phyloP scores from a whole-genome alignment of 352 stramenopile species.

The Phytophthora pluvialis region DNA sequence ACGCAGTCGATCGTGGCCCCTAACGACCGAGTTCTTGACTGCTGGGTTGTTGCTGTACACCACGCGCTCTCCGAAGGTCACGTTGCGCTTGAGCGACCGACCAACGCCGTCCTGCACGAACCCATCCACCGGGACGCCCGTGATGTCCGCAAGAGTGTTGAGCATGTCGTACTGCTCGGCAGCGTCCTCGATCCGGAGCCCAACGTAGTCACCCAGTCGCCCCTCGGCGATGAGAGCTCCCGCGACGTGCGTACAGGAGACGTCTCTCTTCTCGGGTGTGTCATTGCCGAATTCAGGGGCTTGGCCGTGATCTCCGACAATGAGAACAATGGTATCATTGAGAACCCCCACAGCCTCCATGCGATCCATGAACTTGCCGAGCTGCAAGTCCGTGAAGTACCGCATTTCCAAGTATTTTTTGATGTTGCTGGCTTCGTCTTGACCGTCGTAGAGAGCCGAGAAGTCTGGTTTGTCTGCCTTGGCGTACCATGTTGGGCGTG shows the following conservation, averaged over 20 bases:
- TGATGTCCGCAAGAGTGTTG: conserved; percentile 53
- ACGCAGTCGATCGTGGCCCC: conserved; percentile 44
- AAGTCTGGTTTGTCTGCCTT: conserved; percentile 44
- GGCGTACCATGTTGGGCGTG: conserved; percentile 48
- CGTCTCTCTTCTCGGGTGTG: conserved; percentile 39
- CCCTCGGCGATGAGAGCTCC: conserved; percentile 45
- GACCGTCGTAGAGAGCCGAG: conserved; percentile 35
- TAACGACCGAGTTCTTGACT: conserved; percentile 46
- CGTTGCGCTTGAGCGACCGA: conserved; percentile 47
- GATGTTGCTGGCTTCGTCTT: conserved; percentile 31
- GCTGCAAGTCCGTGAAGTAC: conserved; percentile 53
- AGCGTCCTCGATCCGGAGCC: conserved; percentile 36
- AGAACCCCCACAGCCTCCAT: conserved; percentile 49
- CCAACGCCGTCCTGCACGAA: conserved; percentile 50
- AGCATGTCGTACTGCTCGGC: conserved; percentile 50
- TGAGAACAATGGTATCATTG: conserved; percentile 63
- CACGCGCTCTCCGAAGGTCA: conserved; percentile 38
- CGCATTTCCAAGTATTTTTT: conserved; percentile 51
- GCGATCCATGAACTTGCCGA: conserved; percentile 60
- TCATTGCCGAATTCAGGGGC: conserved; percentile 44
- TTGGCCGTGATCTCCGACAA: conserved; percentile 58
- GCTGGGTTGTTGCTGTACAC: conserved; percentile 68
- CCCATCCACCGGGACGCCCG: conserved; percentile 36
- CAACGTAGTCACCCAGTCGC: conserved; percentile 31
- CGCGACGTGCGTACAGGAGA: conserved; percentile 38